phyloP scores from a whole-genome alignment of 306 rosid species.

The Acacia melanoxylon region DNA sequence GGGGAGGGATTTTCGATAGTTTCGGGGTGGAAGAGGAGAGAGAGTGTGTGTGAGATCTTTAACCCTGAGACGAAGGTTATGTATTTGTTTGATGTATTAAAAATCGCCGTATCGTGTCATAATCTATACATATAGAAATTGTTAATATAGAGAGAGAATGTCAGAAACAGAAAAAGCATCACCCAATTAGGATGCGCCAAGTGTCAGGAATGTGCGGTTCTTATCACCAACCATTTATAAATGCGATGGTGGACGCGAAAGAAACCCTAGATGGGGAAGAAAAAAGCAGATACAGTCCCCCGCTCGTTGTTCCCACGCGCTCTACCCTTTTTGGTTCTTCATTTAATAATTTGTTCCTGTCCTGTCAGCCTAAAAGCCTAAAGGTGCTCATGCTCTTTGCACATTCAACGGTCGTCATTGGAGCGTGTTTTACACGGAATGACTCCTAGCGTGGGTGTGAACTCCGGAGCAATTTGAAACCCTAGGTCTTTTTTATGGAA shows the following conservation, averaged over 20 bases:
- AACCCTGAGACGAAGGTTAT: slow-evolving; percentile 40
- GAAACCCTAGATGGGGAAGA: slow-evolving; percentile 68
- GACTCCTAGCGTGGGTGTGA: slow-evolving; percentile 26
- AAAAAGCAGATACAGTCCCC: neutral
- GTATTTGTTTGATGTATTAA: slow-evolving; percentile 32
- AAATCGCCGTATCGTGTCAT: slow-evolving; percentile 40
- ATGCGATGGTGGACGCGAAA: slow-evolving; percentile 36
- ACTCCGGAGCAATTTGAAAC: slow-evolving; percentile 42
- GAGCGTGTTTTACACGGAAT: slow-evolving; percentile 43
- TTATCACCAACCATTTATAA: slow-evolving; percentile 54
- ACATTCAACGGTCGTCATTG: slow-evolving; percentile 47
- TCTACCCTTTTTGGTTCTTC: slow-evolving; percentile 1
- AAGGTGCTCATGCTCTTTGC: slow-evolving; percentile 60
- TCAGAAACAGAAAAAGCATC: neutral
- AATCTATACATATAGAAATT: slow-evolving; percentile 37
- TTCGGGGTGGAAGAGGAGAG: slow-evolving; percentile 24
- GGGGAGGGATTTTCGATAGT: slow-evolving; percentile 48
- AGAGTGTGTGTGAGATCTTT: slow-evolving; percentile 40
- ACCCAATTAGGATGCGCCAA: slow-evolving; percentile 24
- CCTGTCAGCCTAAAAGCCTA: slow-evolving; percentile 53
- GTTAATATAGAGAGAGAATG: slow-evolving; percentile 34
- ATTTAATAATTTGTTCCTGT: slow-evolving; percentile 52
- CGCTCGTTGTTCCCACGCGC: slow-evolving; percentile 64
- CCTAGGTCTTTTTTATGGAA: slow-evolving; percentile 53
- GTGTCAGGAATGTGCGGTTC: slow-evolving; percentile 58